Conservation (phyloP, 805 yeast genomes). For the Starmerella apis region DNA sequence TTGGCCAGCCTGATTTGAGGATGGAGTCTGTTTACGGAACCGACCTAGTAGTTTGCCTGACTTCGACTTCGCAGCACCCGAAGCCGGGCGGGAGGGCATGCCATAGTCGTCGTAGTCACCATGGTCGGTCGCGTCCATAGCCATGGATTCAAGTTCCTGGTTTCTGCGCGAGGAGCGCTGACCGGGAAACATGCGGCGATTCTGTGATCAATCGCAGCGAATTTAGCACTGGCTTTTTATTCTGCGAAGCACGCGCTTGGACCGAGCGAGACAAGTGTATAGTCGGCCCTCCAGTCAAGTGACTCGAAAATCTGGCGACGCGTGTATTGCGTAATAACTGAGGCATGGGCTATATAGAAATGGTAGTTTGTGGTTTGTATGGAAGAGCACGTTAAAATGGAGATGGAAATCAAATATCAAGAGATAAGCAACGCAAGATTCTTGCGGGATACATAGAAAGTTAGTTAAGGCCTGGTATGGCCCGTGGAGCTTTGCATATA, state of each 20-base stretch:
- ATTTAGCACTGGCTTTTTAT: background rate
- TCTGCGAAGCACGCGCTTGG: background rate
- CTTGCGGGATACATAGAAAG: no score
- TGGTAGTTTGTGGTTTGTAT: background rate
- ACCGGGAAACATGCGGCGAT: slow-evolving; percentile 16
- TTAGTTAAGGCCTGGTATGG: no score
- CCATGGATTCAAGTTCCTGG: slow-evolving; percentile 15
- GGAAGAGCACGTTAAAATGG: no score
- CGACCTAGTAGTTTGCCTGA: slow-evolving; percentile 3
- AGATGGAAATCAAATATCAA: no score
- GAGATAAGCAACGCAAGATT: no score
- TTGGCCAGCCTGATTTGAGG: slow-evolving; percentile 3
- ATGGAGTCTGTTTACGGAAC: background rate
- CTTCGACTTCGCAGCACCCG: slow-evolving; percentile 1
- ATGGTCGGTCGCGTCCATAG: slow-evolving; percentile 7
- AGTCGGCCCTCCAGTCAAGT: background rate
- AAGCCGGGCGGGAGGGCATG: slow-evolving; percentile 18
- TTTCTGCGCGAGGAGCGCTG: slow-evolving; percentile 15
- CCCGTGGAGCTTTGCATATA: no score
- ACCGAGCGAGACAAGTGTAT: background rate
- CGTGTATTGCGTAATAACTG: slow-evolving; percentile 4
- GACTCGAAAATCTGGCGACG: slow-evolving; percentile 9
- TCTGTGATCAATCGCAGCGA: background rate
- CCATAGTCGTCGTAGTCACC: slow-evolving; percentile 26
- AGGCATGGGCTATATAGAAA: background rate